Base-by-base conservation (phyloP, 2,329 filamentous ascomycete species). In the Sarocladium oryzae region DNA sequence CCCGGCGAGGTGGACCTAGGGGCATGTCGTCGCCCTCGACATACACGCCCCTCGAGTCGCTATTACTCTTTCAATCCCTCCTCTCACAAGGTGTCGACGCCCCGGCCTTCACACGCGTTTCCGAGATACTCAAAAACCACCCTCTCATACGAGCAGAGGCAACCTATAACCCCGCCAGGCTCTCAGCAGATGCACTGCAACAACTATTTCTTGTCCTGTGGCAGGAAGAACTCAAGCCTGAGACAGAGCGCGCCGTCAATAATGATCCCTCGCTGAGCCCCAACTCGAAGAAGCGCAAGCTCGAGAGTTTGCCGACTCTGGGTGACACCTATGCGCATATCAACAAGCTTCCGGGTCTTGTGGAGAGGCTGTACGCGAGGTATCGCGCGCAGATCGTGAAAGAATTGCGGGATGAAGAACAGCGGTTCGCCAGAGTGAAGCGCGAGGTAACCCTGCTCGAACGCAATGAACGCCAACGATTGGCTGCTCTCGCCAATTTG, bases 1-100 rank as follows among this genome's bases (percentile, higher is more conserved):
- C 68, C 69, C 71, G 72, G 72, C 75, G 76, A 77, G 75, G 75
- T 64, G 72, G 69, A 70, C 69, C 67, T 65, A 65, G 73, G 73
- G 76, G 73, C 68, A 80, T 80, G 77, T 78, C 73, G 13, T 26
- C 20, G 15, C 67, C 70, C 68, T 77, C 81, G 64, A 75, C 77
- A 62, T 91, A 93, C 71, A 92, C 89, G 64, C 81, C 85, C 60
- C 86, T 95, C 74, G 90, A 95, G 78, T 87, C 85, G 63, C 78
- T 95, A 55, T 80, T 93, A 58, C 79, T 95, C 62, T 92, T 93
- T 72, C 88, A 92, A 70, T 85, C 85, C 55, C 78, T 95, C 57
- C 78, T 83, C 58, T 74, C 75, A 58, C 77, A 87, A 67, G 86
- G 86, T 63, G 73, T 83, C 57, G 78, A 82, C 57, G 72, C 81